Evolutionary conservation across 2,329 filamentous ascomycete species (phyloP), one percentile per base, ranked within the genome.

Genomic region (Curvularia sp.): DNA sequence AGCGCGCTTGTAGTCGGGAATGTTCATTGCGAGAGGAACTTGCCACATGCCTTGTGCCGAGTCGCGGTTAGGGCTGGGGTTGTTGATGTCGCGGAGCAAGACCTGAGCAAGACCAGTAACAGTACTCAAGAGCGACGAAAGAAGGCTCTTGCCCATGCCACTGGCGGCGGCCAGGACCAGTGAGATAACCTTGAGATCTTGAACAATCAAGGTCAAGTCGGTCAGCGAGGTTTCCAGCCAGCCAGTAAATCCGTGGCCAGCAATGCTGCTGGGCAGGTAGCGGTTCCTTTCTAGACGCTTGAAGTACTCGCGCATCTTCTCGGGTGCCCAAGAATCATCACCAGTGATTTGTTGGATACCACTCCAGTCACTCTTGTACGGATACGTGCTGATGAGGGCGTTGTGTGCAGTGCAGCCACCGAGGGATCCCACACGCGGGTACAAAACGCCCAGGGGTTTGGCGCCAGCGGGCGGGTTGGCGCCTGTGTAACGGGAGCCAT

Each of bases 381-480:
- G 86, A 58, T 85, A 82, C 5, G 86, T 76, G 8, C 82, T 80
- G 43, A 88, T 82, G 43, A 87, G 70, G 3, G 85, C 86, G 47
- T 89, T 88, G 71, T 89, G 86, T 15, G 80, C 80, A 0, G 84
- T 81, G 68, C 84, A 86, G 8, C 85, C 85, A 47, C 85, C 84
- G 1, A 87, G 75, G 2, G 80, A 82, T 13, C 80, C 83, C 2
- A 82, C 79, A 15, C 86, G 81, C 7, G 85, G 85, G 61, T 88
- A 88, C 12, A 83, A 76, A 21, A 82, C 82, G 5, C 85, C 86
- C 53, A 82, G 77, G 39, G 79, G 72, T 7, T 69, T 78, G 1
- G 85, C 82, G 6, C 81, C 83, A 5, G 76, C 68, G 0, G 86
- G 85, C 0, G 83, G 84, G 55, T 80, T 75, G 6, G 80, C 66